phyloP scores from a whole-genome alignment of 257 asterid genomes.

The Fraxinus anomala region DNA sequence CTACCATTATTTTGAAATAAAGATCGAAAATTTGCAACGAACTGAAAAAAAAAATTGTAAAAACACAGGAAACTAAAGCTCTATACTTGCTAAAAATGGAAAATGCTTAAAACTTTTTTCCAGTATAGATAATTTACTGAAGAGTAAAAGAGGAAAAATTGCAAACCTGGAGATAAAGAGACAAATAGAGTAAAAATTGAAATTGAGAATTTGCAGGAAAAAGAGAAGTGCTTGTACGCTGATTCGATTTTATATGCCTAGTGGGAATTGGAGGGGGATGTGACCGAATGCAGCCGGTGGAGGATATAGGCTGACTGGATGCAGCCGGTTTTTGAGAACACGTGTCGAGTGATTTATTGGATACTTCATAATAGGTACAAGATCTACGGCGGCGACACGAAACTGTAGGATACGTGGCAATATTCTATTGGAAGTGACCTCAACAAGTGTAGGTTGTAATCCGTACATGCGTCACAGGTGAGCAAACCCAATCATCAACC shows the following conservation, averaged over 20 bases:
- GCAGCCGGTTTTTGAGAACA: slow-evolving; percentile 38
- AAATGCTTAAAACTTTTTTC: no score
- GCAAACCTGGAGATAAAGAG: slow-evolving; percentile 50
- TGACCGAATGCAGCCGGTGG: slow-evolving; percentile 54
- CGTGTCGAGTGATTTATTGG: slow-evolving; percentile 37
- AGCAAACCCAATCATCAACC: neutral
- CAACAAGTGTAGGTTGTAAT: slow-evolving; percentile 23
- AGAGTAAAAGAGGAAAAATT: slow-evolving; percentile 15
- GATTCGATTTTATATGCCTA: slow-evolving; percentile 52
- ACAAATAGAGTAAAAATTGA: slow-evolving; percentile 8
- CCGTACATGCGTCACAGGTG: neutral
- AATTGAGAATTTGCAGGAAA: slow-evolving; percentile 10
- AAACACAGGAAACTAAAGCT: neutral
- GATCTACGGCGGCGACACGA: slow-evolving; percentile 61
- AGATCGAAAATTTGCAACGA: slow-evolving; percentile 38
- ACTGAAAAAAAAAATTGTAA: neutral
- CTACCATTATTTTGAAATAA: slow-evolving; percentile 28
- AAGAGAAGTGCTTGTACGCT: neutral
- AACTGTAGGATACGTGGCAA: slow-evolving; percentile 51
- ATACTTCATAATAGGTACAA: slow-evolving; percentile 32
- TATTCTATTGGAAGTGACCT: slow-evolving; percentile 25
- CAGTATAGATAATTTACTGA: neutral
- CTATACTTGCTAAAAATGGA: neutral
- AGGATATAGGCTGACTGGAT: slow-evolving; percentile 29
- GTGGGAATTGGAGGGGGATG: slow-evolving; percentile 51